These are phyloP conservation scores for Helicosporidium sp. DNA, from an alignment of 139 green algal species.

Conservation along the genomic window DNA sequence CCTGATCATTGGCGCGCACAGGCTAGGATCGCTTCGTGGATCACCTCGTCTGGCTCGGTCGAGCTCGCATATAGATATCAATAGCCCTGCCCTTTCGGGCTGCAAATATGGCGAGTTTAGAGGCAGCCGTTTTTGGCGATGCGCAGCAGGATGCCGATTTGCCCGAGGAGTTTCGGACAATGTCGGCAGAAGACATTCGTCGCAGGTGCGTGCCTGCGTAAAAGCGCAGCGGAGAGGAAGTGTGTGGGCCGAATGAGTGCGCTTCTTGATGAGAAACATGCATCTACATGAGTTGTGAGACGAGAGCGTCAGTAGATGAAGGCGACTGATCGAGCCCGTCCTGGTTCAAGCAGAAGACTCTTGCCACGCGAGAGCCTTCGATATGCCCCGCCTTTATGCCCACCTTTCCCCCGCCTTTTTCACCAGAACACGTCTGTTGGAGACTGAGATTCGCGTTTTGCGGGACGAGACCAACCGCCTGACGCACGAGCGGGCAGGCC, in stretches of 20 bases:
- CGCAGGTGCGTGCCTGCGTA: conserved; percentile 11
- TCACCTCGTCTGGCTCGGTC: too few species aligned
- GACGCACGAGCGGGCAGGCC: conserved; percentile 48
- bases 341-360: neutral
- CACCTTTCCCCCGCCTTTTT: too few species aligned
- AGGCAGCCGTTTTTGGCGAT: conserved; percentile 17
- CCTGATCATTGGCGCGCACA: too few species aligned
- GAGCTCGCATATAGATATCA: too few species aligned
- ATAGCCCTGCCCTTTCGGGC: too few species aligned
- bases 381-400: too few species aligned
- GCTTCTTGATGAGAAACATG: too few species aligned
- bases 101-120: conserved; percentile 2
- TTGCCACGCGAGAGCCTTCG: too few species aligned
- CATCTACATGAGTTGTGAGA: too few species aligned
- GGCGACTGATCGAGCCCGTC: neutral
- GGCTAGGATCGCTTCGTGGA: too few species aligned
- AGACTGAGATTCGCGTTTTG: conserved; percentile 95
- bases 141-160: conserved; percentile 34
- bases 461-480: conserved; percentile 78
- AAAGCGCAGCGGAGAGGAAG: neutral
- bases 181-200: conserved; percentile 71
- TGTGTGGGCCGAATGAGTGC: neutral
- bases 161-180: conserved; percentile 67
- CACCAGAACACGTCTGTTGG: conserved; percentile 55
- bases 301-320: too few species aligned